Base-by-base conservation (phyloP, 129 eudicot genomes). In the Saposhnikovia divaricata region DNA sequence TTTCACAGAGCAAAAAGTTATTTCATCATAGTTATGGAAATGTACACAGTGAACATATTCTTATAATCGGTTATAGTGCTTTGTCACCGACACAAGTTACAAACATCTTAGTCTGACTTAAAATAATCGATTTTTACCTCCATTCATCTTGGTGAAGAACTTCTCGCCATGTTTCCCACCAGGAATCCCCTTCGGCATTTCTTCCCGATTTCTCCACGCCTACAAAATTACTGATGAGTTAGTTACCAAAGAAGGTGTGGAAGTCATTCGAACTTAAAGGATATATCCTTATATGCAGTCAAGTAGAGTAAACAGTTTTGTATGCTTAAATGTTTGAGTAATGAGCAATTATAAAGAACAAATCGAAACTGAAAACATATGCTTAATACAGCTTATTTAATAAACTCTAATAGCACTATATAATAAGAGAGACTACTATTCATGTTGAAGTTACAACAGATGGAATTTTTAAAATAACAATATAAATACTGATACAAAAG, bases 141-240 rank as follows among this genome's bases (percentile, higher is more conserved):
- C 98, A 93, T 81, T 93, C 98, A 80, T 93, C 98, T 83, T 93
- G 98, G 86, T 93, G 89, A 61, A 91, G 95, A 87, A 91, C 96
- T 93, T 93, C 98, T 87, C 93, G 89, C 98, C 98, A 93, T 82
- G 98, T 93, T 85, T 93, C 98, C 98, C 98, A 93, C 98, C 98
- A 93, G 50, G 95, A 86, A 84, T 91, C 98, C 81, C 98, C 98
- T 86, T 88, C 93, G 28, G 91, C 91, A 84, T 85, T 93, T 84
- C 85, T 93, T 80, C 98, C 91, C 63, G 90, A 90, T 86, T 87
- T 87, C 78, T 91, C 92, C 21, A 89, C 98, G 19, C 98, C 98
- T 93, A 45, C 45, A 70, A 80, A 14, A 65, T 80, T 40, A 78
- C 68, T 47, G 27, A 72, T 50, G 12, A 77, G 80, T 51, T 50